phyloP scores from a whole-genome alignment of 2,329 filamentous ascomycete genomes.

The Penicillium hordei region DNA sequence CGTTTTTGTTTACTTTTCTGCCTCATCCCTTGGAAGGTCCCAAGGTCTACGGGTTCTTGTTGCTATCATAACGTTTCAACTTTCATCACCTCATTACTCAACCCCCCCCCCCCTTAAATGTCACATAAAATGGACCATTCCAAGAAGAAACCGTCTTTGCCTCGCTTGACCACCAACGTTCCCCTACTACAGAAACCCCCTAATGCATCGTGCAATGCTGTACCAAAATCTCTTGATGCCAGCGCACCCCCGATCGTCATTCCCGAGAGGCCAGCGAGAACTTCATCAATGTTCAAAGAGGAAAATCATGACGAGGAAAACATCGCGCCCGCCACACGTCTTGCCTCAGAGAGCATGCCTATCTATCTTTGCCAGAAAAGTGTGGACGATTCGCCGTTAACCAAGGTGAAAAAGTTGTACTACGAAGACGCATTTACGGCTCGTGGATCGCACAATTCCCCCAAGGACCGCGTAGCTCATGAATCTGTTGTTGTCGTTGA shows the following conservation, averaged over 20 bases:
- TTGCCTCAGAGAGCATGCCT: conserved; percentile 15
- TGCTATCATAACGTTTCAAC: background rate
- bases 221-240: conserved; percentile 18
- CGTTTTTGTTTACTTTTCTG: background rate
- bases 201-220: conserved; percentile 3
- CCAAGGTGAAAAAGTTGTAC: conserved; percentile 40
- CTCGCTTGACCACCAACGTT: conserved; percentile 20
- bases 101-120: background rate
- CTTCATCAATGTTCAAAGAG: conserved; percentile 28
- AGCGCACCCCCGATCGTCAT: conserved; percentile 19
- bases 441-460: conserved; percentile 37
- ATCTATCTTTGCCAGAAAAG: conserved; percentile 15
- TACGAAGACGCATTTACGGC: conserved; percentile 43
- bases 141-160: conserved; percentile 17
- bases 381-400: conserved; percentile 12
- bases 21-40: background rate
- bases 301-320: conserved; percentile 30
- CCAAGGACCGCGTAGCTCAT: conserved; percentile 51
- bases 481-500: conserved; percentile 64
- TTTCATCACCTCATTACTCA: background rate
- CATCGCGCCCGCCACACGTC: conserved; percentile 8
- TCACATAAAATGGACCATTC: conserved; percentile 13
- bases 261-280: conserved; percentile 17
- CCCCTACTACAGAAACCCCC: conserved; percentile 6
- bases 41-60: background rate